These are phyloP conservation scores for Vitis hybrid DNA, from an alignment of 177 flowering plant genomes.

Conservation along the genomic window DNA sequence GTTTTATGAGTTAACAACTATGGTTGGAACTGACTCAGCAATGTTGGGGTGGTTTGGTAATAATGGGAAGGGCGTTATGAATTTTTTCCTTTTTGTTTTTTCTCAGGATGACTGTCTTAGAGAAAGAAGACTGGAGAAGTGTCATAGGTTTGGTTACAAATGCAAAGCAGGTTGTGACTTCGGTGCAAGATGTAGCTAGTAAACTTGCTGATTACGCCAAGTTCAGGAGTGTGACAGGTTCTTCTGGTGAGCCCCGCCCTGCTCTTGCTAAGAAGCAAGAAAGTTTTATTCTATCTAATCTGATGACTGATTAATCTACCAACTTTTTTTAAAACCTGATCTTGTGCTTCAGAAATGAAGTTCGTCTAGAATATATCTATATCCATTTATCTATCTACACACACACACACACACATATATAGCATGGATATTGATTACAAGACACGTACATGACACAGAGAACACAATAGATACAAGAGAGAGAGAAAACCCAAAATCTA, in stretches of 20 bases:
- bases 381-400: too few relatives aligned
- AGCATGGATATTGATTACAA: too few relatives aligned
- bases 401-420: too few relatives aligned
- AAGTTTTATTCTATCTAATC: not conserved
- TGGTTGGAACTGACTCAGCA: too few relatives aligned
- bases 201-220: conserved; percentile 83
- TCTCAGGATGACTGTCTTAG: conserved; percentile 68
- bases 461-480: too few relatives aligned
- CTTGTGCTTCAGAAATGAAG: too few relatives aligned
- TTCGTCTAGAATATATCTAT: too few relatives aligned
- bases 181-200: conserved; percentile 82
- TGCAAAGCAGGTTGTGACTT: conserved; percentile 85
- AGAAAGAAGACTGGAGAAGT: conserved; percentile 81
- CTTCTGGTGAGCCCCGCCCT: conserved; percentile 43
- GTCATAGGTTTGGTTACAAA: conserved; percentile 70
- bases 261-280: not conserved
- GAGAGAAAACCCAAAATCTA: too few relatives aligned
- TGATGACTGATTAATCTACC: not conserved
- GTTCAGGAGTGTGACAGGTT: conserved; percentile 39
- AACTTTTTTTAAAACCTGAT: too few relatives aligned
- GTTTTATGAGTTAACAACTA: too few relatives aligned
- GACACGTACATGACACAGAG: too few relatives aligned
- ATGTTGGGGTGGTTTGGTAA: too few relatives aligned
- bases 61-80: not conserved
- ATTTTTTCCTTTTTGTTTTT: not conserved